Base-by-base conservation (phyloP, 2,329 filamentous ascomycete species). In the Colletotrichum agaves region DNA sequence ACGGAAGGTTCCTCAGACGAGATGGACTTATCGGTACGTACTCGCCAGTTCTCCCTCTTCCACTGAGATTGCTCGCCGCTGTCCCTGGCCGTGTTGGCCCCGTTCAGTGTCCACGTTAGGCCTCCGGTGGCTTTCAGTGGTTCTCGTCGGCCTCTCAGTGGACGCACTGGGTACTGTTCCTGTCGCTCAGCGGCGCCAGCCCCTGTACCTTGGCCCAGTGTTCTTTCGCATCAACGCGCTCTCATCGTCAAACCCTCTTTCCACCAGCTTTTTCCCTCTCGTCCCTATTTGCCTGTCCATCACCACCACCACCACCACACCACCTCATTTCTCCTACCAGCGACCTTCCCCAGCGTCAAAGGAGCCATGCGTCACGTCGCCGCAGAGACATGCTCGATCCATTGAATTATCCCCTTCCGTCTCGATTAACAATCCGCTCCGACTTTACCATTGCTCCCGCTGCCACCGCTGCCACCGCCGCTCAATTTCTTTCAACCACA, bases 381-480 rank as follows among this genome's bases (percentile, higher is more conserved):
- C 57, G 46, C 50, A 64, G 56, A 66, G 62, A 69, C 66, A 60
- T 66, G 62, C 49, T 33, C 49, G 50, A 65, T 37, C 61, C 66
- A 66, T 67, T 67, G 66, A 69, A 49, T 43, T 52, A 44, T 76
- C 69, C 73, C 74, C 37, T 47, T 55, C 27, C 43, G 47, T 74
- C 61, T 77, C 76, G 60, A 67, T 17, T 58, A 59, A 75, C 73
- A 69, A 77, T 68, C 71, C 77, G 75, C 66, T 72, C 73, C 68
- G 67, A 71, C 71, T 76, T 74, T 70, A 73, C 49, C 35, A 43
- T 47, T 47, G 47, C 47, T 61, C 11, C 47, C 44, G 35, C 56
- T 35, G 33, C 47, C 39, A 17, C 47, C 44, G 35, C 56, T 35
- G 33, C 47, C 39, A 17, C 44, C 13, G 19, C 37, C 59, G 59